Conservation (phyloP, 2,329 filamentous ascomycete species). For the Ophiostoma populinum region DNA sequence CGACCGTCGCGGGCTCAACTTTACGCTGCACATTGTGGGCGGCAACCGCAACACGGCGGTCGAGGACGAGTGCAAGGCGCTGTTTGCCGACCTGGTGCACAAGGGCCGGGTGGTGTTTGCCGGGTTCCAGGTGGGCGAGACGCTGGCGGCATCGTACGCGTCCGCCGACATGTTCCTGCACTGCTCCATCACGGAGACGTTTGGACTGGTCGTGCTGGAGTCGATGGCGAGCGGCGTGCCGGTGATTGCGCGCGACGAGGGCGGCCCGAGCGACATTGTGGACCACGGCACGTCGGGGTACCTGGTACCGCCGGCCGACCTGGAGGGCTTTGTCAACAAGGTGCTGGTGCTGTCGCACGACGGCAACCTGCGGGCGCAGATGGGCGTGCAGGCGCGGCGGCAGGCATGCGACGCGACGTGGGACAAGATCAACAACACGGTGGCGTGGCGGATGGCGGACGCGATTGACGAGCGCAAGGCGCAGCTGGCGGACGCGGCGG, state of each 20-base stretch:
- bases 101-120: conserved; percentile 45
- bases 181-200: conserved; percentile 55
- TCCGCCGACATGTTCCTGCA: conserved; percentile 54
- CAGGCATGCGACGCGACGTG: conserved; percentile 49
- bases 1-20: conserved; percentile 35
- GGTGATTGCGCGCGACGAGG: conserved; percentile 51
- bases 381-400: conserved; percentile 30
- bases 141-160: conserved; percentile 48
- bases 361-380: conserved; percentile 22
- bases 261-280: conserved; percentile 52
- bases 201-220: conserved; percentile 53
- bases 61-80: conserved; percentile 40
- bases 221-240: conserved; percentile 55
- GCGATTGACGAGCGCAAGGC: conserved; percentile 28
- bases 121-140: conserved; percentile 43
- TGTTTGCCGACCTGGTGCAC: conserved; percentile 33
- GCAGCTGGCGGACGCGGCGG: conserved; percentile 12
- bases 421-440: conserved; percentile 55
- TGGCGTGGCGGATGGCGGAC: conserved; percentile 45
- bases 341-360: conserved; percentile 33
- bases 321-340: conserved; percentile 38
- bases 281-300: conserved; percentile 41
- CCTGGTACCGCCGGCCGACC: conserved; percentile 39
- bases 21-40: conserved; percentile 50
- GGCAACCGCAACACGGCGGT: conserved; percentile 48